phyloP scores from a whole-genome alignment of 2,329 filamentous ascomycete species.

The Ceratocystis papillata region DNA sequence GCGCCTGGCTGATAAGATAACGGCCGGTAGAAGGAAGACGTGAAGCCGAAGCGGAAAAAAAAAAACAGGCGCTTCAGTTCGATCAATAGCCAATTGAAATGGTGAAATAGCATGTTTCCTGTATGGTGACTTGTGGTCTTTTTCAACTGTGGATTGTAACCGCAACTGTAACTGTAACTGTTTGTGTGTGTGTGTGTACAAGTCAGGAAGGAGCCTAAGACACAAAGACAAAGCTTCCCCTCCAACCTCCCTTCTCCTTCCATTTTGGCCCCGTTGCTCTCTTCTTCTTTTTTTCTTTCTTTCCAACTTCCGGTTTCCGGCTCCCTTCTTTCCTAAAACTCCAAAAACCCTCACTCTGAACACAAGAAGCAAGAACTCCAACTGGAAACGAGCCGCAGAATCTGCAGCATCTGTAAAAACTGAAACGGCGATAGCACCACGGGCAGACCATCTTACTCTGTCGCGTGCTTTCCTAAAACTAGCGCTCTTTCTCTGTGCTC shows the following conservation, averaged over 20 bases:
- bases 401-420: background rate
- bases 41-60: slow-evolving; percentile 6
- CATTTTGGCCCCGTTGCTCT: background rate
- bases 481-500: slow-evolving; percentile 12
- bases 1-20: slow-evolving; percentile 22
- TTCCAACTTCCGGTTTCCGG: background rate
- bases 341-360: background rate
- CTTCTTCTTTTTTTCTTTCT: background rate
- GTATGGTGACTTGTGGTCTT: no score
- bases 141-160: no score
- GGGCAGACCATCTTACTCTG: background rate
- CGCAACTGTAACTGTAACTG: no score
- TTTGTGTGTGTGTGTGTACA: background rate
- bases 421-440: background rate
- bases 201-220: slow-evolving; percentile 6
- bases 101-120: no score
- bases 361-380: no score
- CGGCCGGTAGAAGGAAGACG: background rate
- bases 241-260: slow-evolving; percentile 3
- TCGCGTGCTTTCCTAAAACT: slow-evolving; percentile 1
- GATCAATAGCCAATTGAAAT: background rate
- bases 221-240: background rate
- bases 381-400: background rate
- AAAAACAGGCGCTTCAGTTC: no score
- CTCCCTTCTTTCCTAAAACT: background rate